These are phyloP conservation scores for Lophiotrema nucula DNA, from an alignment of 495 filamentous ascomycete genomes.

Conservation along the genomic window DNA sequence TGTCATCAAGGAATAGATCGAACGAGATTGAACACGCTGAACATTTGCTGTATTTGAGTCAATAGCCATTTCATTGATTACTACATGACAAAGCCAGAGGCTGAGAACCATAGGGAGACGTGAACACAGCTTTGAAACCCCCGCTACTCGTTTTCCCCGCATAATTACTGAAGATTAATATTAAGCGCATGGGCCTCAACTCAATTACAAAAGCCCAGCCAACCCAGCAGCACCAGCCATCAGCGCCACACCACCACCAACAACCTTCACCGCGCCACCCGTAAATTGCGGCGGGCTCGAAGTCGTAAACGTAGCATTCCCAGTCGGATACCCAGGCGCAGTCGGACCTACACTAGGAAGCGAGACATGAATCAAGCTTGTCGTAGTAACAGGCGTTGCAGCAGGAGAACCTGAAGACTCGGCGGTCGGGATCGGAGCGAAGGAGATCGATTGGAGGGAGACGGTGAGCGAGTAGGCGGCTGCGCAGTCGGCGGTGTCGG, in stretches of 20 bases:
- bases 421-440: neutral
- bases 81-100: too few relatives aligned
- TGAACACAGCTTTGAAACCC: too few relatives aligned
- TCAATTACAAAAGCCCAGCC: conserved; percentile 14
- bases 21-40: too few relatives aligned
- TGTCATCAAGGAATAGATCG: too few relatives aligned
- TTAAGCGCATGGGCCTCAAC: too few relatives aligned
- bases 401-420: neutral
- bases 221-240: conserved; percentile 19
- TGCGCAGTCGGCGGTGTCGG: neutral
- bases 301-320: conserved; percentile 17
- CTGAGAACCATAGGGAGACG: too few relatives aligned
- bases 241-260: conserved; percentile 15
- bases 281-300: conserved; percentile 9
- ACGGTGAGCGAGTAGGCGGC: conserved; percentile 21
- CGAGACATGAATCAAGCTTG: conserved; percentile 17
- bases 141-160: too few relatives aligned
- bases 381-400: conserved; percentile 7
- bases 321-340: neutral
- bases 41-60: too few relatives aligned
- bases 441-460: conserved; percentile 12
- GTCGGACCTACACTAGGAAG: neutral
- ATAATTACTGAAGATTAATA: too few relatives aligned
- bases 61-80: too few relatives aligned
- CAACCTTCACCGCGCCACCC: conserved; percentile 9